These are phyloP conservation scores for Quaeritorhiza haematococci DNA, from an alignment of 371 early-diverging fungal genomes.

Conservation along the genomic window DNA sequence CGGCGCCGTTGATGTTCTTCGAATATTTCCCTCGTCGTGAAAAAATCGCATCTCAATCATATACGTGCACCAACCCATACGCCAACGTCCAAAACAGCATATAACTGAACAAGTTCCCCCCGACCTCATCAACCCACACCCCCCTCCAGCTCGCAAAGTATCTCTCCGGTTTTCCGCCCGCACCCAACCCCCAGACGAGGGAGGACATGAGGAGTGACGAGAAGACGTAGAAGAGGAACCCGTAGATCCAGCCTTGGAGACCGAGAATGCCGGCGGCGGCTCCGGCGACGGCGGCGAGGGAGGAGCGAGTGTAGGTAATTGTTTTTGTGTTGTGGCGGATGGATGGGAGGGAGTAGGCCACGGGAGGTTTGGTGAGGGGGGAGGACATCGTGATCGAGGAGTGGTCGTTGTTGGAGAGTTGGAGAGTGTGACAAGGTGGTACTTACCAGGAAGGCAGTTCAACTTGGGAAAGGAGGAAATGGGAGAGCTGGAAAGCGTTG, in stretches of 20 bases:
- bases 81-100: conserved; percentile 81
- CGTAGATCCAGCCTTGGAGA: conserved; percentile 54
- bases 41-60: too few relatives aligned
- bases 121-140: conserved; percentile 59
- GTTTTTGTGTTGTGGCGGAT: conserved; percentile 66
- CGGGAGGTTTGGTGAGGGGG: too few relatives aligned
- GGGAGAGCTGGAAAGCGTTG: too few relatives aligned
- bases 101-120: conserved; percentile 66
- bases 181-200: conserved; percentile 17
- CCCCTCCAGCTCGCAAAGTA: conserved; percentile 53
- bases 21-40: too few relatives aligned
- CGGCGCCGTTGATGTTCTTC: too few relatives aligned
- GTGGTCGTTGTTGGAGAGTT: too few relatives aligned
- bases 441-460: too few relatives aligned
- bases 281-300: conserved; percentile 70
- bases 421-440: too few relatives aligned
- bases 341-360: too few relatives aligned
- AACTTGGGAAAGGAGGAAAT: too few relatives aligned
- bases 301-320: conserved; percentile 68
- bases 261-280: conserved; percentile 76
- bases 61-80: conserved; percentile 76
- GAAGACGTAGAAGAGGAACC: conserved; percentile 70
- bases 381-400: too few relatives aligned
- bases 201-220: conserved; percentile 56
- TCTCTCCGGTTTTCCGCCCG: conserved; percentile 12